Conservation (phyloP, 2,329 filamentous ascomycete species). For the Hypomyces rosellus region DNA sequence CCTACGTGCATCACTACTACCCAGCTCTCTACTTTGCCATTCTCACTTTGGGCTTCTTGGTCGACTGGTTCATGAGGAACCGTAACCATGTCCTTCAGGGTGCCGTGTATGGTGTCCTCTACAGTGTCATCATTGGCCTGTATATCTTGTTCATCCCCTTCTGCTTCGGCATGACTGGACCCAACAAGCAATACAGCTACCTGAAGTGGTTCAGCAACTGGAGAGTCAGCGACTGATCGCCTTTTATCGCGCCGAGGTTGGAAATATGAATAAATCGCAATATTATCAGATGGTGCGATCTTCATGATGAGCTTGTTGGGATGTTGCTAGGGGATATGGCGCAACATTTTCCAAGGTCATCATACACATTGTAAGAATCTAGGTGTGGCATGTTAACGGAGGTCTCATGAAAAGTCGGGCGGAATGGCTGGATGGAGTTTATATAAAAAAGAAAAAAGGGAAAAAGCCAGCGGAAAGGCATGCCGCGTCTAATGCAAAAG, state of each 20-base stretch:
- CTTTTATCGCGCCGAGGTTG: neutral
- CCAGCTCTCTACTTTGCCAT: conserved; percentile 97
- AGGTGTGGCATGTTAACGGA: conserved; percentile 12
- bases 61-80: conserved; percentile 74
- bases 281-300: neutral
- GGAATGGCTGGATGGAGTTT: conserved; percentile 4
- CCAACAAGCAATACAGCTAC: conserved; percentile 77
- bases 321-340: too few species aligned
- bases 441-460: conserved; percentile 15
- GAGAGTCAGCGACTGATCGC: conserved; percentile 63
- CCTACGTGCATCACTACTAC: conserved; percentile 99
- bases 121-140: conserved; percentile 67
- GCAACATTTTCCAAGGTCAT: neutral
- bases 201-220: conserved; percentile 90
- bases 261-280: neutral
- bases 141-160: conserved; percentile 91
- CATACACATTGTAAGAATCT: conserved; percentile 11
- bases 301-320: neutral
- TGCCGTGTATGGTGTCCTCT: conserved; percentile 66
- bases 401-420: conserved; percentile 17
- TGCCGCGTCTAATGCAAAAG: conserved; percentile 25
- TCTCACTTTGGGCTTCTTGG: conserved; percentile 76
- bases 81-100: conserved; percentile 58
- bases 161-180: conserved; percentile 91
- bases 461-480: conserved; percentile 16